These are phyloP conservation scores for Cicer arietinum DNA, from an alignment of 306 rosid species.

Conservation along the genomic window DNA sequence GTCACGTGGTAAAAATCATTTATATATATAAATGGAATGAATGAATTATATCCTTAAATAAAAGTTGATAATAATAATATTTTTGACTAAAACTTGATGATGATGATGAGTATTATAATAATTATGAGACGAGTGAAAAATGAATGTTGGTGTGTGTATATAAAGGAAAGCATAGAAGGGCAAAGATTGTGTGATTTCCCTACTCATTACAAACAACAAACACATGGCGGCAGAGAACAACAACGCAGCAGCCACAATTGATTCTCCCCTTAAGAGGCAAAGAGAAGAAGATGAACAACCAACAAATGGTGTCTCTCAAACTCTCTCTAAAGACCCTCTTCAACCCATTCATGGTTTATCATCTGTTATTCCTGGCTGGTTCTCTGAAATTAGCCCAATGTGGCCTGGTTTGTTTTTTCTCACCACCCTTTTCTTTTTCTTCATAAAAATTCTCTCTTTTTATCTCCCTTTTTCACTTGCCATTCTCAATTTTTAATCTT, in stretches of 20 bases:
- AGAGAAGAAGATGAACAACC: conserved; percentile 53
- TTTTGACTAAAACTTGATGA: neutral
- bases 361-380: conserved; percentile 92
- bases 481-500: neutral
- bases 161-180: conserved; percentile 23
- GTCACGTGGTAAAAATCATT: too few species aligned
- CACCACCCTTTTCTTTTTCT: neutral
- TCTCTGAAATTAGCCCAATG: conserved; percentile 98
- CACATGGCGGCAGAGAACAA: conserved; percentile 59
- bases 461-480: conserved; percentile 10
- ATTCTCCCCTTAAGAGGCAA: conserved; percentile 68
- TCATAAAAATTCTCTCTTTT: conserved; percentile 13
- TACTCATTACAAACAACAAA: neutral
- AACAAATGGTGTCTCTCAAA: conserved; percentile 46
- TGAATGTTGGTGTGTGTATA: neutral
- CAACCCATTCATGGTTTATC: conserved; percentile 54
- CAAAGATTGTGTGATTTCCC: neutral
- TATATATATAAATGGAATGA: too few species aligned
- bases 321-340: conserved; percentile 48
- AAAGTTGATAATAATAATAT: too few species aligned
- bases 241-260: conserved; percentile 53
- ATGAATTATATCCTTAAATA: too few species aligned
- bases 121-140: conserved; percentile 7
- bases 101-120: neutral
- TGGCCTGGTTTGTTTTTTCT: conserved; percentile 84